Conservation (phyloP, 2,329 filamentous ascomycete species). For the Thyridium curvatum region DNA sequence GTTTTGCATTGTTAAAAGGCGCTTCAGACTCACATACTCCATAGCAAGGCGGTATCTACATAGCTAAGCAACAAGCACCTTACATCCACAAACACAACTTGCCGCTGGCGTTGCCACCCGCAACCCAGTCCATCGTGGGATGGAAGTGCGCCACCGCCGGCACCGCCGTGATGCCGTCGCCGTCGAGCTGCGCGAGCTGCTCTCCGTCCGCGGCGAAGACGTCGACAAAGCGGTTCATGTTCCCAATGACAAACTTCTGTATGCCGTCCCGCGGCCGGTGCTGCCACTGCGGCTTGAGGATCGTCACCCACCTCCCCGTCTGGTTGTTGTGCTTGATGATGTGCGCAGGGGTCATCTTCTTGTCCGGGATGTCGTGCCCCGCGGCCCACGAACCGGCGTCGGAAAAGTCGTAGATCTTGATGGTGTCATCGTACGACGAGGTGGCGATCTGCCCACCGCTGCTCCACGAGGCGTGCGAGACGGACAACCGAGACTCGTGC, state of each 20-base stretch:
- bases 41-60: too few relatives aligned
- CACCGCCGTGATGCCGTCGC: constrained; percentile 88
- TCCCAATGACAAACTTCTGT: constrained; percentile 86
- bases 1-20: too few relatives aligned
- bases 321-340: constrained; percentile 87
- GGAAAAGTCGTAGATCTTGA: constrained; percentile 84
- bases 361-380: constrained; percentile 50
- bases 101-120: constrained; percentile 83
- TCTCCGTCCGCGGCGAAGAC: constrained; percentile 77
- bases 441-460: constrained; percentile 80
- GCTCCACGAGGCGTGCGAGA: constrained; percentile 91
- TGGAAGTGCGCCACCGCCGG: constrained; percentile 91
- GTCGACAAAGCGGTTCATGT: constrained; percentile 97
- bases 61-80: too few relatives aligned
- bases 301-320: constrained; percentile 90
- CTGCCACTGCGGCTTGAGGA: constrained; percentile 81
- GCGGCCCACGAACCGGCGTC: constrained; percentile 52
- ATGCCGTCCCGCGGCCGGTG: constrained; percentile 68
- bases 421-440: constrained; percentile 87
- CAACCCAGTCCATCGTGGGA: constrained; percentile 82
- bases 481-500: constrained; percentile 75
- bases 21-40: too few relatives aligned
- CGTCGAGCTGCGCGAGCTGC: constrained; percentile 81
- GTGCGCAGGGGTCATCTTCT: constrained; percentile 62
- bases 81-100: constrained; percentile 90